These are phyloP conservation scores for Podospora bellae-mahoneyi DNA, from an alignment of 495 filamentous ascomycete genomes.

Conservation along the genomic window DNA sequence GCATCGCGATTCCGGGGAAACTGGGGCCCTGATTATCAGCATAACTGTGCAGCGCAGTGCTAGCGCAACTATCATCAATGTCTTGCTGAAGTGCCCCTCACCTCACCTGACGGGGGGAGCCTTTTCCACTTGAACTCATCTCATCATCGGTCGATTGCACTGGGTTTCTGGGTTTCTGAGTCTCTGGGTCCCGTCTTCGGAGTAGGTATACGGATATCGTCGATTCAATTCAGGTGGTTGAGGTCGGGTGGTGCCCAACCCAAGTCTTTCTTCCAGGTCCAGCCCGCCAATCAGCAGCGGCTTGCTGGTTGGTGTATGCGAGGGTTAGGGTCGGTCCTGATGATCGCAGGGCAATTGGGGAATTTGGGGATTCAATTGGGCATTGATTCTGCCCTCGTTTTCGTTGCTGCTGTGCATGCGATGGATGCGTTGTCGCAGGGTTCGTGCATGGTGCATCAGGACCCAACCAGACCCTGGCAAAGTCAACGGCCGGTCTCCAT, in stretches of 20 bases:
- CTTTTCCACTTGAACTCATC: neutral
- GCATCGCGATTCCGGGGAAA: neutral
- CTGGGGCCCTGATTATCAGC: neutral
- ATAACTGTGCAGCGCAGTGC: neutral
- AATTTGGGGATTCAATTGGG: neutral
- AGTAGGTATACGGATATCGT: no score
- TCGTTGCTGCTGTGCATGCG: neutral
- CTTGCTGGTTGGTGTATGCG: neutral
- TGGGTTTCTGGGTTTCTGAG: no score
- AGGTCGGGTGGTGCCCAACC: conserved; percentile 1
- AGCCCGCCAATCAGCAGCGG: neutral
- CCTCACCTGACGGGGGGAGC: neutral
- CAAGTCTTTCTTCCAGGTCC: neutral
- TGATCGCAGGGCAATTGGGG: neutral
- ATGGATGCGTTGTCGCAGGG: conserved; percentile 3
- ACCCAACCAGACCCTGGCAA: conserved; percentile 4
- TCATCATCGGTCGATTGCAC: neutral
- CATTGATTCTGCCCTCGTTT: neutral
- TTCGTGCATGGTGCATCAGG: conserved; percentile 7
- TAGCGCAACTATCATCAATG: neutral
- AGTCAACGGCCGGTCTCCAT: neutral
- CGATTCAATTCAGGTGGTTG: no score
- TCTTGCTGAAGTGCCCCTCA: neutral
- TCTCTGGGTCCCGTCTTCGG: no score
- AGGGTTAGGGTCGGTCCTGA: neutral